Evolutionary conservation across 108 stramenopile species (phyloP), one percentile per base, ranked within the genome.

Genomic region (Pseudonitzschia delicatissima): DNA sequence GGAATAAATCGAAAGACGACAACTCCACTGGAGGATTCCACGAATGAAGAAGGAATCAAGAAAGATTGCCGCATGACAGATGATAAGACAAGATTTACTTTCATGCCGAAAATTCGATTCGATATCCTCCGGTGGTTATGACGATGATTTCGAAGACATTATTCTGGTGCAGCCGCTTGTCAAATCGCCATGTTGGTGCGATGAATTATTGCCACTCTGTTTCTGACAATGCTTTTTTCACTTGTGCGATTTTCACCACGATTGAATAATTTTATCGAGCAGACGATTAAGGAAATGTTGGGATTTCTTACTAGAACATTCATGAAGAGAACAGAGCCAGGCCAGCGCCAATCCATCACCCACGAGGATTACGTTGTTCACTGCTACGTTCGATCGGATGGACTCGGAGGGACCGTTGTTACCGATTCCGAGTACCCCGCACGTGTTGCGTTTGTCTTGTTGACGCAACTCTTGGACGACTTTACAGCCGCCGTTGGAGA

Each of bases 361-460:
- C 96, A 99, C 67, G 94, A 95, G 77, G 84, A 86, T 51, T 97
- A 99, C 76, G 94, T 96, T n/a, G 96, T 99, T 7, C 99, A 99
- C 73, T 96, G 95, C 66, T 96, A 98, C 71, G 83, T 96, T 50
- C 88, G 97, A 62, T 79, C 93, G 37, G 99, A 99, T 70, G 99
- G 99, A 9, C 80, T 99, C 20, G 93, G 78, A 26, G 97, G 95
- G 1, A 80, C 89, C 17, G 94, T 98, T 39, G 97, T 88, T 31
- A 93, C 96, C 40, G 99, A 99, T 74, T 57, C 77, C 51, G 99
- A 99, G 82, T 99, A 99, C 71, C 99, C 99, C 21, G 86, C 97
- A 23, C 92, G 99, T 51, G 99, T 98, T 7, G 99, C 99, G 37
- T 99, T 98, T 83, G 90, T 96, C 23, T 67, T 99, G 64, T 72